These are phyloP conservation scores for Pythium apleroticum DNA, from an alignment of 352 stramenopile genomes.

Conservation along the genomic window DNA sequence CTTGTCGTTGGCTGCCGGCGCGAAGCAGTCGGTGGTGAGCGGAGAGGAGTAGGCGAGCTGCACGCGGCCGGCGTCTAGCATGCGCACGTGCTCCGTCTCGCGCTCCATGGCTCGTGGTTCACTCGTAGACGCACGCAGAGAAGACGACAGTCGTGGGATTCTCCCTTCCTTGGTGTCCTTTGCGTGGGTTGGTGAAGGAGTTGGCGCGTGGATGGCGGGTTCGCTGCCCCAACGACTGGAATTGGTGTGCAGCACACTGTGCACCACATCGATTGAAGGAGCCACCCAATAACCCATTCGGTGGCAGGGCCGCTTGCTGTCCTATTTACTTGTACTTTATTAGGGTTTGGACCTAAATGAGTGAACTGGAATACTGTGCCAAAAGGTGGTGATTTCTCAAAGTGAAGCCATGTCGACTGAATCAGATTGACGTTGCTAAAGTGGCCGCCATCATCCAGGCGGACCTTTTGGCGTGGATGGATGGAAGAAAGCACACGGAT, in stretches of 20 bases:
- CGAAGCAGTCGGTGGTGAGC: conserved; percentile 31
- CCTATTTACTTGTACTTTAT: too few relatives aligned
- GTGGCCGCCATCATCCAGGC: too few relatives aligned
- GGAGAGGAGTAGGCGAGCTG: conserved; percentile 39
- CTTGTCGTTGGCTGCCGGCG: conserved; percentile 37
- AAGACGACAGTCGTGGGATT: neutral
- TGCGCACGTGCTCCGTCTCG: conserved; percentile 75
- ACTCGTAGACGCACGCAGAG: neutral
- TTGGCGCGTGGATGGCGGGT: neutral
- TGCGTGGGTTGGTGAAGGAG: neutral
- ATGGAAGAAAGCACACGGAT: too few relatives aligned
- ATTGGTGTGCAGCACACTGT: neutral
- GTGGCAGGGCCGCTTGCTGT: neutral
- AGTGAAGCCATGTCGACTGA: neutral
- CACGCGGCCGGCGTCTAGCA: conserved; percentile 66
- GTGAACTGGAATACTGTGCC: too few relatives aligned
- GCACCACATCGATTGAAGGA: neutral
- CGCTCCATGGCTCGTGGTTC: conserved; percentile 11
- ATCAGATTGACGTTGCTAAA: neutral
- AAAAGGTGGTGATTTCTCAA: neutral
- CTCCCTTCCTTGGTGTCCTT: neutral
- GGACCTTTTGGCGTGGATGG: too few relatives aligned
- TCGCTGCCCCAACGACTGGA: neutral
- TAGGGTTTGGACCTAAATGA: too few relatives aligned
- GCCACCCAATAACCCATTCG: neutral